Conservation (phyloP, 306 rosid species). For the Senna siamea region DNA sequence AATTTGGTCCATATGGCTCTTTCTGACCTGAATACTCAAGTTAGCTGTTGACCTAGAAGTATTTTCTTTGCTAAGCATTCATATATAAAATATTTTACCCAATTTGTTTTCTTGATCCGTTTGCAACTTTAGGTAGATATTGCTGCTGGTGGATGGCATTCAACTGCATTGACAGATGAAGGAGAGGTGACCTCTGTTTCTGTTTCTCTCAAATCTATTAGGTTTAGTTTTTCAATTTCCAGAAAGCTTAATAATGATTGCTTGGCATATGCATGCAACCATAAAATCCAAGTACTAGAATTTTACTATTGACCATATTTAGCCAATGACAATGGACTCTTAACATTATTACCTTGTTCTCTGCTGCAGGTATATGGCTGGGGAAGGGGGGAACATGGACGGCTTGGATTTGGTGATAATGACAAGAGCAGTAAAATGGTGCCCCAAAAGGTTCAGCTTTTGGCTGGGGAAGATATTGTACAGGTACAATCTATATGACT, state of each 20-base stretch:
- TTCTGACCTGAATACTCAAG: neutral
- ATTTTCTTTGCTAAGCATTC: slow-evolving; percentile 1
- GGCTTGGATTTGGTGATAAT: slow-evolving; percentile 97
- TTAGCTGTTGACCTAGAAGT: neutral
- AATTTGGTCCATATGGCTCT: slow-evolving; percentile 21
- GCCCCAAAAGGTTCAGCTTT: slow-evolving; percentile 92
- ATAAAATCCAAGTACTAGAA: too few species aligned
- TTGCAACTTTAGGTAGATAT: slow-evolving; percentile 74
- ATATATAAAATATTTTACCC: slow-evolving; percentile 18
- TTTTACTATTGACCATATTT: neutral
- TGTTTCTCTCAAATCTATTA: slow-evolving; percentile 30
- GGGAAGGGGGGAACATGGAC: slow-evolving; percentile 99
- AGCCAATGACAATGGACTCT: slow-evolving; percentile 18
- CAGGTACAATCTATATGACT: slow-evolving; percentile 59
- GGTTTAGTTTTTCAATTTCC: slow-evolving; percentile 28
- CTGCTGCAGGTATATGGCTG: slow-evolving; percentile 91
- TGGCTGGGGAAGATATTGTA: slow-evolving; percentile 87
- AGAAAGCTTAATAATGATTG: neutral
- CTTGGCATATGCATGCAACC: too few species aligned
- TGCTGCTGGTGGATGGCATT: slow-evolving; percentile 99
- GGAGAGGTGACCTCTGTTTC: slow-evolving; percentile 77
- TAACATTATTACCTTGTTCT: slow-evolving; percentile 12
- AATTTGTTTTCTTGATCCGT: slow-evolving; percentile 19
- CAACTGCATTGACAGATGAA: slow-evolving; percentile 82
- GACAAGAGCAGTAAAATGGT: slow-evolving; percentile 99